Evolutionary conservation across 148 eudicot genomes (phyloP), one percentile per base, ranked within the genome.

Genomic region (Camellia lanceoleosa): DNA sequence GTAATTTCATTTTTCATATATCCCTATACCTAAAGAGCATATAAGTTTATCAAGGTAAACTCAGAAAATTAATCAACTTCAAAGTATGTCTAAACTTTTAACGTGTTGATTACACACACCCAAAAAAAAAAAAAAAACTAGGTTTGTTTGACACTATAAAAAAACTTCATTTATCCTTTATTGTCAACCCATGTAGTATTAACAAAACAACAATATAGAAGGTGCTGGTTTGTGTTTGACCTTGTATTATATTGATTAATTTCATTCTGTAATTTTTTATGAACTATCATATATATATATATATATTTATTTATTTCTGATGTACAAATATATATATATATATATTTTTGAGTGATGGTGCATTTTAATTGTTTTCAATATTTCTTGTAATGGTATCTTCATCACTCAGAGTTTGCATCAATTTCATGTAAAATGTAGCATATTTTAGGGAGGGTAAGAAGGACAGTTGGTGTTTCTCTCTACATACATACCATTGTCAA

Each of bases 331-430:
- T 30, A 30, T 30, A 0, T 30, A 30, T 30, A 30, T 30, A 30
- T 30, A 30, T 30, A 30, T 30, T 30, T 30, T 30, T 30, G 38
- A 30, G 38, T 30, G 74, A 19, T 46, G 74, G 42, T 42, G 72
- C 20, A 18, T 2, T 44, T n/a, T 14, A 30, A 54, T 51, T 49
- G 59, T 71, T 71, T 55, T 55, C 42, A 71, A 71, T 19, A 0
- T 71, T 49, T 71, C 59, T 18, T 5, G 1, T 51, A 49, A n/a
- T 47, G 59, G 59, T 51, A 51, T 69, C 52, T 20, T 49, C 4
- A 71, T 12, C 41, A 20, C 16, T 71, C 1, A 30, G 23, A 58
- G 74, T 71, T 51, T 49, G 74, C 74, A 20, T 71, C 74, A 71
- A 16, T 71, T 71, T 71, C 74, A 0, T 12, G 41, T 51, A 11